phyloP scores from a whole-genome alignment of 805 yeast species.

The Saccharomycopsis capsularis region DNA sequence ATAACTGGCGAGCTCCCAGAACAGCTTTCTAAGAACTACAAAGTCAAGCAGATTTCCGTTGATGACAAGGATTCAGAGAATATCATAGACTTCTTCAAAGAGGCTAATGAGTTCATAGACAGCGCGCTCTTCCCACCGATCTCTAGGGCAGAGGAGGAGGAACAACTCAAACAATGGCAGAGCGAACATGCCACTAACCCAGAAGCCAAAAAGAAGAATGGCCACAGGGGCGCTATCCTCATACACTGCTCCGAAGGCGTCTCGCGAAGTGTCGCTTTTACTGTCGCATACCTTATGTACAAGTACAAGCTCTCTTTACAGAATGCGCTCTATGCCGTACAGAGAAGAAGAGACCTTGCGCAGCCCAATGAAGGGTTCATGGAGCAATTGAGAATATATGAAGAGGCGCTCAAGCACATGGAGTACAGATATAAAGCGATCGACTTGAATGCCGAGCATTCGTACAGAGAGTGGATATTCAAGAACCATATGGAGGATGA shows the following conservation, averaged over 20 bases:
- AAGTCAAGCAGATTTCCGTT: slow-evolving; percentile 53
- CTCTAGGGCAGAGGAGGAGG: slow-evolving; percentile 24
- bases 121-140: slow-evolving; percentile 46
- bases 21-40: slow-evolving; percentile 40
- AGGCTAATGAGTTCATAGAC: slow-evolving; percentile 60
- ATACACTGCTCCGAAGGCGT: slow-evolving; percentile 90
- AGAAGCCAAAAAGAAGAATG: slow-evolving; percentile 24
- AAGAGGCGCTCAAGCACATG: slow-evolving; percentile 26
- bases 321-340: slow-evolving; percentile 71
- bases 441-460: slow-evolving; percentile 26
- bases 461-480: slow-evolving; percentile 35
- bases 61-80: slow-evolving; percentile 68
- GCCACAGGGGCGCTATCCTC: slow-evolving; percentile 41
- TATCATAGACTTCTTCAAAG: slow-evolving; percentile 54
- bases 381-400: slow-evolving; percentile 63
- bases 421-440: slow-evolving; percentile 29
- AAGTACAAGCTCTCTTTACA: slow-evolving; percentile 50
- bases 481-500: slow-evolving; percentile 27
- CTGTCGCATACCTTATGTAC: slow-evolving; percentile 84
- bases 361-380: slow-evolving; percentile 71
- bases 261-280: slow-evolving; percentile 81
- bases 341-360: slow-evolving; percentile 49
- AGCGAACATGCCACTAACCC: slow-evolving; percentile 16
- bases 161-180: slow-evolving; percentile 25
- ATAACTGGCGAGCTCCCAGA: slow-evolving; percentile 58